Evolutionary conservation across 371 early-diverging fungal genomes (phyloP), one percentile per base, ranked within the genome.

Genomic region (Globomyces sp.): DNA sequence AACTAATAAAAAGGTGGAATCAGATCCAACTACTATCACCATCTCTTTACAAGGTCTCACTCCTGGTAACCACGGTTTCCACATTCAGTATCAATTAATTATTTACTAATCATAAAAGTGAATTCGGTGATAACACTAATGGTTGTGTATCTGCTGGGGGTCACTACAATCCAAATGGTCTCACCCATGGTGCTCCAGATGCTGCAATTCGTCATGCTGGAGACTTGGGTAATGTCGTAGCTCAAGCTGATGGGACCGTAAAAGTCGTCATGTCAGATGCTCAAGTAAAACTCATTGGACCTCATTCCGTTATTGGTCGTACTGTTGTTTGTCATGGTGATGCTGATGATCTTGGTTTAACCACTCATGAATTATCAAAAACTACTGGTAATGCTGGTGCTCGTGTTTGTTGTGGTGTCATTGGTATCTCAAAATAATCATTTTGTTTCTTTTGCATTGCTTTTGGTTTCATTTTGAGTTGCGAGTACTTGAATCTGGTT

Each of bases 331-430:
- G 92, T 59, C 93, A 94, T 78, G 87, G 82, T 63, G 89, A 79
- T 60, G 85, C 83, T 70, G 94, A 93, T 77, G 94, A 94, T 74
- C 86, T 91, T 69, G 93, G 93, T 73, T 76, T 78, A 71, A 90
- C 89, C 67, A 85, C 82, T 49, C 85, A 90, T 75, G 88, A 89
- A 69, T 81, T 87, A 39, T 90, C 90, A 66, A 77, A 80, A 69
- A 80, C 85, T 58, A 94, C 92, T 49, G 94, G 94, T 46, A 92
- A 95, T 69, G 90, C 93, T 74, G 94, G 93, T 44, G 65, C 64
- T 61, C 89, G 93, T 65, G 77, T 83, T 66, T 91, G 90, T 58
- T 95, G 95, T 80, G 95, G 93, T 78, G 91, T 92, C 73, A 92
- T 94, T 79, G 92, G 92, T 58, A 79, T 87, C 68, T 58, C 85